Evolutionary conservation across 2,329 filamentous ascomycete species (phyloP).

Genomic region (Myrmaecium sp.): DNA sequence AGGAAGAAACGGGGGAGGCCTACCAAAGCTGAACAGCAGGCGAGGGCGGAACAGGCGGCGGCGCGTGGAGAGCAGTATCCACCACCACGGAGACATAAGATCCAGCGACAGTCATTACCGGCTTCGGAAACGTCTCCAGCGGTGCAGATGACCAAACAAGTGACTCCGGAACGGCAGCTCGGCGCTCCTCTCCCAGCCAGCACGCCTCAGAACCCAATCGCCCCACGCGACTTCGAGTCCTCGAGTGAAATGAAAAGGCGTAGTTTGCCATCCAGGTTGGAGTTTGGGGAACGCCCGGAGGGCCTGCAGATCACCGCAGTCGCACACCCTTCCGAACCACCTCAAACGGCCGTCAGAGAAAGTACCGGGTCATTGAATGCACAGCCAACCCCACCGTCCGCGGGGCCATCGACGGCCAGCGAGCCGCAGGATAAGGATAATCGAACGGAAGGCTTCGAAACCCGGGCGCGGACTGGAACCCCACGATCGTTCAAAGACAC

Average conservation of each 20-base stretch:
- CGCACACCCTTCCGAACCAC: conserved; percentile 9
- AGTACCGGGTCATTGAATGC: conserved; percentile 20
- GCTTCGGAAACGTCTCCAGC: conserved; percentile 4
- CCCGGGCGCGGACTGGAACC: conserved; percentile 21
- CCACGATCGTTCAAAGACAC: conserved; percentile 27
- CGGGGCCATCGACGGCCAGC: conserved; percentile 1
- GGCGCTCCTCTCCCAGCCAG: conserved; percentile 12
- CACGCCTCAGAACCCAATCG: conserved; percentile 8
- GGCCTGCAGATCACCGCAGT: conserved; percentile 5
- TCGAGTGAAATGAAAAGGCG: neutral
- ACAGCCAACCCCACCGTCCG: neutral
- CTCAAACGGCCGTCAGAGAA: conserved; percentile 17
- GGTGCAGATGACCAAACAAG: too few relatives aligned
- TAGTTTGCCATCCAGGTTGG: neutral
- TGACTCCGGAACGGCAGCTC: too few relatives aligned
- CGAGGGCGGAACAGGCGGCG: conserved; percentile 24
- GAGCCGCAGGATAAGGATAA: conserved; percentile 2
- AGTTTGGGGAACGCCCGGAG: neutral
- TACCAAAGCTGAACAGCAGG: conserved; percentile 29
- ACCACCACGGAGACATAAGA: conserved; percentile 13
- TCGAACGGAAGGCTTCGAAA: conserved; percentile 4
- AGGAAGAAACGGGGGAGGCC: conserved; percentile 32
- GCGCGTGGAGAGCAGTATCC: conserved; percentile 23
- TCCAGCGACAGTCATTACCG: conserved; percentile 8
- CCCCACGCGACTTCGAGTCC: conserved; percentile 11